phyloP scores from a whole-genome alignment of 257 asterid species.

The Knoxia roxburghii region DNA sequence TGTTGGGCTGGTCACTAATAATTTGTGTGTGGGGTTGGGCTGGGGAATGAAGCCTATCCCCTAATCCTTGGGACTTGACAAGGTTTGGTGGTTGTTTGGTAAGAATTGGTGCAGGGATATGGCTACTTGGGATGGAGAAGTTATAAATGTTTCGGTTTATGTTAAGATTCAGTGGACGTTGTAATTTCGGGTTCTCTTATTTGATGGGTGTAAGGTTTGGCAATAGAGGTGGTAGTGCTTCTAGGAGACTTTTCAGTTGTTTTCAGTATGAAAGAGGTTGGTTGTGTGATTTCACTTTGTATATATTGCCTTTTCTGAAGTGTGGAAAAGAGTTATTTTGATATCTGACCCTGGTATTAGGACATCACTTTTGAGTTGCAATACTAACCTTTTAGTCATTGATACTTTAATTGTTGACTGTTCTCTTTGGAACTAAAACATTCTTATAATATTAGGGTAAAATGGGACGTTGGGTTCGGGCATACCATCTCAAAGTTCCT shows the following conservation, averaged over 20 bases:
- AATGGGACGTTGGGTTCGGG: slow-evolving; percentile 87
- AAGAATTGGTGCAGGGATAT: background rate
- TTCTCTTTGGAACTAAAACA: background rate
- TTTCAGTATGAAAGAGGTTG: background rate
- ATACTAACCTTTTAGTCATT: background rate
- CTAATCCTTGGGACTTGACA: background rate
- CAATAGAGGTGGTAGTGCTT: background rate
- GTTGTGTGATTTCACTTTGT: background rate
- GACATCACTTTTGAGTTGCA: background rate
- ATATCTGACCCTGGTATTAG: background rate
- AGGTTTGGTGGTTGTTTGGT: background rate
- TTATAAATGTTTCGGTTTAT: background rate
- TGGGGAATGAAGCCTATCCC: background rate
- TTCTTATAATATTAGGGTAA: slow-evolving; percentile 53
- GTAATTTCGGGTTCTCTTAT: background rate
- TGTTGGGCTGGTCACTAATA: too few species aligned
- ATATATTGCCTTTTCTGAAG: slow-evolving; percentile 56
- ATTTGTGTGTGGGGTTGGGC: background rate
- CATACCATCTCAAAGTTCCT: slow-evolving; percentile 98
- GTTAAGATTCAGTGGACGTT: background rate
- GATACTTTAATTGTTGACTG: background rate
- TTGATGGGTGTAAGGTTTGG: background rate
- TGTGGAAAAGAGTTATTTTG: slow-evolving; percentile 22
- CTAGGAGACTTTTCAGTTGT: too few species aligned
- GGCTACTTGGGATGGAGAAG: background rate